A percentile compares a stretch with the other conserved stretches of the same genome.
Evolutionary conservation across 192 early-diverging fungal species (phyloP).

Genomic region (Coemansia sp.): DNA sequence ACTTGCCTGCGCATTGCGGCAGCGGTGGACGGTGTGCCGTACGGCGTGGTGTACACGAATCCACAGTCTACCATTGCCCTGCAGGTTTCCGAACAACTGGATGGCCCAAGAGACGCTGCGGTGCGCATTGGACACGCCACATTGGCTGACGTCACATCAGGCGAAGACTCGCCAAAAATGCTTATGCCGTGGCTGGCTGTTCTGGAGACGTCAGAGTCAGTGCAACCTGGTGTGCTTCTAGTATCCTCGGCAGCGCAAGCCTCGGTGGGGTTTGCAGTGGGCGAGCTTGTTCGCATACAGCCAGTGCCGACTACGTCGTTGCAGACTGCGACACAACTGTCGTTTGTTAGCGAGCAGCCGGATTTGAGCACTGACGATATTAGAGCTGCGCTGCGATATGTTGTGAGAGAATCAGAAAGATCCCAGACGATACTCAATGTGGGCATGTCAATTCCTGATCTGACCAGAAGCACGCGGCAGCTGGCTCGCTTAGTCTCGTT

Average conservation of each 20-base stretch:
- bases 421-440: conserved; percentile 7
- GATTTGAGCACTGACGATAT: not conserved
- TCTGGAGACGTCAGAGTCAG: conserved; percentile 11
- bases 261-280: conserved; percentile 10
- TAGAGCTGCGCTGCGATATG: not conserved
- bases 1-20: conserved; percentile 29
- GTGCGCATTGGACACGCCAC: conserved; percentile 28
- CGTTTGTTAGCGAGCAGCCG: conserved; percentile 9
- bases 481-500: conserved; percentile 19
- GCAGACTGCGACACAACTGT: not conserved
- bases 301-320: not conserved
- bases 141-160: not conserved
- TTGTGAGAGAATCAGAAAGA: not conserved
- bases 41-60: conserved; percentile 36
- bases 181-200: conserved; percentile 18
- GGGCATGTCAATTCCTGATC: conserved; percentile 14
- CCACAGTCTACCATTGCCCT: conserved; percentile 20
- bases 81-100: not conserved
- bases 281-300: conserved; percentile 37
- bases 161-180: conserved; percentile 20
- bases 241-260: conserved; percentile 9
- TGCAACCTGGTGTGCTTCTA: conserved; percentile 44
- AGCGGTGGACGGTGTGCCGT: conserved; percentile 24
- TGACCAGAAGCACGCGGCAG: not conserved
- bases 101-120: conserved; percentile 12